Evolutionary conservation across 1,284 basidiomycete genomes (phyloP), one percentile per base, ranked within the genome.

Genomic region (Ceratobasidium sp.): DNA sequence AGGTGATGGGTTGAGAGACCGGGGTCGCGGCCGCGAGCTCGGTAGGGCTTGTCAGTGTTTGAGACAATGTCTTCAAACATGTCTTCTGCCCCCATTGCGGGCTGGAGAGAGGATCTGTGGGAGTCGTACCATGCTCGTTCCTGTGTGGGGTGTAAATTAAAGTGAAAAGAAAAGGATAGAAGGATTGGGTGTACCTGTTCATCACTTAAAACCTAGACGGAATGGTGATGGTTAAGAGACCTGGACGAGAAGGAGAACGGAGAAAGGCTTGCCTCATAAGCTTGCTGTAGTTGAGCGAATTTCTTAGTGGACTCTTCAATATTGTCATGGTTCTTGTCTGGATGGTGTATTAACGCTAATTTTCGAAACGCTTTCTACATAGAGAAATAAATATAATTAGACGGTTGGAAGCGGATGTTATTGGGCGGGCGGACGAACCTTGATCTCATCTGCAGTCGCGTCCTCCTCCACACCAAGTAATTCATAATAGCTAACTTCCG

Each of bases 81-180:
- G 11, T 89, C 90, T 73, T 92, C 88, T 27, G 89, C 92, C 81
- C 97, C 95, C 51, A 93, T 91, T 79, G 94, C 93, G 0, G 94
- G 93, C 14, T 87, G 87, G 8, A 96, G 86, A n/a, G 93, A 92
- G 44, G 95, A 92, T 59, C 94, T 89, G 82, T 99, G 97, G n/a
- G 91, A 91, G 82, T 99, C 97, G 82, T 99, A 99, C 94, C 97
- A 99, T 53, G 97, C 96, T 77, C 97, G 87, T 87, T 99, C 97
- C 94, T 96, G 85, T 86, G 85, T n/a, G 80, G 79, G 24, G 19
- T 1, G n/a, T 44, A 8, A 48, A 9, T 60, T n/a, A 22, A 3
- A 11, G 63, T 6, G 78, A 48, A 14, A 29, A 7, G 47, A 24
- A 15, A 19, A 17, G n/a, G 24, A 56, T 60, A 48, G 41, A 24